These are phyloP conservation scores for Aspergillus mulundensis DNA, from an alignment of 495 filamentous ascomycete genomes.

Conservation along the genomic window DNA sequence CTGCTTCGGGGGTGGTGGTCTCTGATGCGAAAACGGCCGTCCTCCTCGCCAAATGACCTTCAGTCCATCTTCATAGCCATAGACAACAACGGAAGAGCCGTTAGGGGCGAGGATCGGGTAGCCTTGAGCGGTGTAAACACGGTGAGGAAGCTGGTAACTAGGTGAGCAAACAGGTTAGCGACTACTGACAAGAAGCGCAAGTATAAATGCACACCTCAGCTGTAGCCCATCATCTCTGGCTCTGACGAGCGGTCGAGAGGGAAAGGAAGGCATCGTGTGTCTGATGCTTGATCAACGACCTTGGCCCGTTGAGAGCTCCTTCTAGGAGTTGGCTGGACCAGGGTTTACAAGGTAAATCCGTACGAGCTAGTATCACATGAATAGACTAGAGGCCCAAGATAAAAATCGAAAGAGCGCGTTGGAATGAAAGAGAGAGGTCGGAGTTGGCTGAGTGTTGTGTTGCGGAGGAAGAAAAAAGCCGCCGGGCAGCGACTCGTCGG, in stretches of 20 bases:
- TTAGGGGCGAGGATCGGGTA: conserved; percentile 78
- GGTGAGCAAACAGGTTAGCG: conserved; percentile 3
- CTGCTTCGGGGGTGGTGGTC: conserved; percentile 19
- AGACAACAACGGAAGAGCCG: conserved; percentile 77
- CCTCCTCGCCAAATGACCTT: conserved; percentile 81
- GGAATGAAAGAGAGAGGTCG: not conserved
- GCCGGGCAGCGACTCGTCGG: conserved; percentile 2
- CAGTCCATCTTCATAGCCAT: conserved; percentile 75
- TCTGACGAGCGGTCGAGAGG: conserved; percentile 35
- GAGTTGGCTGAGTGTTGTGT: conserved; percentile 2
- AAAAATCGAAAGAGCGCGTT: not conserved
- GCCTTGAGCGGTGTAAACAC: conserved; percentile 65
- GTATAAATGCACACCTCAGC: conserved; percentile 41
- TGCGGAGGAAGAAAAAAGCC: conserved; percentile 18
- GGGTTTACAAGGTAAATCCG: too few species aligned
- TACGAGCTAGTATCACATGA: not conserved
- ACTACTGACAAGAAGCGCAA: not conserved
- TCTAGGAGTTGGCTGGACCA: too few species aligned
- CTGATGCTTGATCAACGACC: not conserved
- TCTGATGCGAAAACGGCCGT: conserved; percentile 51
- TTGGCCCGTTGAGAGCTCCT: not conserved
- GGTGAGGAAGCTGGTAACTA: conserved; percentile 74
- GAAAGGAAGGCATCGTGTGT: conserved; percentile 36
- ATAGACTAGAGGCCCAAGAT: not conserved
- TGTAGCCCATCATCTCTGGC: conserved; percentile 46